Base-by-base conservation (phyloP, 2,329 filamentous ascomycete species). In the Amylocarpus encephaloides region DNA sequence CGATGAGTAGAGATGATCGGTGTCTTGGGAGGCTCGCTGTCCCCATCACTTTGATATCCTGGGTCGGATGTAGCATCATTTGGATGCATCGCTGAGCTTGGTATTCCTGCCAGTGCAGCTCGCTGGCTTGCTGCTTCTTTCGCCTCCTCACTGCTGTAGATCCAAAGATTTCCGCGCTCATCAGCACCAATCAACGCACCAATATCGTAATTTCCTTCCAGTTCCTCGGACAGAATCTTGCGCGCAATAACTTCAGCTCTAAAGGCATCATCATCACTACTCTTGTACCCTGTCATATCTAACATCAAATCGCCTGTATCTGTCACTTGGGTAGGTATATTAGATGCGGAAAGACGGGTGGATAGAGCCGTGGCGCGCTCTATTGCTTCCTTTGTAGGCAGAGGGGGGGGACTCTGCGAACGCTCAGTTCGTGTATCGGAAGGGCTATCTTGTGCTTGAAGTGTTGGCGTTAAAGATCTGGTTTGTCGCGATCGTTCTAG, bases 81-180 rank as follows among this genome's bases (percentile, higher is more conserved):
- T 26, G 65, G 22, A 26, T 26, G 44, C 9, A 57, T 45, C 9
- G 48, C 42, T 16, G 57, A 52, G 35, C 46, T 52, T 9, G 52
- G 43, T 56, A 83, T 69, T 3, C 73, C 70, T 22, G 72, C 72
- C 52, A 82, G 65, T 1, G 72, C 70, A 2, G 76, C 73, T 60
- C 76, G 75, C 34, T 85, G 83, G 72, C 85, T 85, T 30, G 92
- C 92, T 6, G 87, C 86, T 62, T 93, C 86, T 65, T 96, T 97
- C 19, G 93, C 90, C 64, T 95, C 91, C 67, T 97, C 91, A 62
- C 91, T 97, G 70, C 90, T 93, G 71, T 98, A 98, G 59, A 98
- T 97, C 92, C 93, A 97, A n/a, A 98, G 76, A 62, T 98, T 98
- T 6, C 93, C 93, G 52, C 93, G 83, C 64, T 95, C 90, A 64